These are phyloP conservation scores for Cystofilobasidium bisporidii DNA, from an alignment of 768 basidiomycete species.

Conservation along the genomic window DNA sequence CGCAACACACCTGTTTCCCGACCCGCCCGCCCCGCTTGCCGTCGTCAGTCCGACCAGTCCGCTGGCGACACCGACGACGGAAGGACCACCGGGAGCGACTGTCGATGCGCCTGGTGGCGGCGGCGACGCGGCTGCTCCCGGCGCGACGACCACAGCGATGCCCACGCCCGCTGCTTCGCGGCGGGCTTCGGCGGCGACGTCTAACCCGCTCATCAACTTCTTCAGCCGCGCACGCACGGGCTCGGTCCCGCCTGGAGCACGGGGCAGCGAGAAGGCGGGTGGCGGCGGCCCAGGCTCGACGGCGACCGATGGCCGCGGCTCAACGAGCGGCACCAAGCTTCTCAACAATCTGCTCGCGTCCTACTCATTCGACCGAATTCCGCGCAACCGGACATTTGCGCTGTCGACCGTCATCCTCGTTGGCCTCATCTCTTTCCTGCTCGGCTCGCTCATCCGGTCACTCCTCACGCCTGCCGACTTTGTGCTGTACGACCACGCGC, in stretches of 20 bases:
- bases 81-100: not conserved
- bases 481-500: slow-evolving; percentile 51
- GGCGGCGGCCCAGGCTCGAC: not conserved
- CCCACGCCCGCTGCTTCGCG: not conserved
- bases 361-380: slow-evolving; percentile 22
- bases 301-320: not conserved
- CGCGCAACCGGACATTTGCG: slow-evolving; percentile 40
- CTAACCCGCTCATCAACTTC: slow-evolving; percentile 10
- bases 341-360: slow-evolving; percentile 16
- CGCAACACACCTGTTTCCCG: slow-evolving; percentile 18
- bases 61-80: too few relatives aligned
- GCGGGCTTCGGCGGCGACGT: not conserved
- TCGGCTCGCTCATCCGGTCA: slow-evolving; percentile 81
- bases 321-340: not conserved
- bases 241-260: slow-evolving; percentile 3
- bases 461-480: slow-evolving; percentile 85
- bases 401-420: slow-evolving; percentile 59
- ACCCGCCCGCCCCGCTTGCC: not conserved
- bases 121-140: not conserved
- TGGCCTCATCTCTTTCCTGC: slow-evolving; percentile 76
- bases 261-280: too few relatives aligned
- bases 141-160: not conserved
- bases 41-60: not conserved
- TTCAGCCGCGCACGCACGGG: slow-evolving; percentile 19
- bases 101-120: not conserved